phyloP scores from a whole-genome alignment of 805 yeast genomes.

The Blastobotrys chiropterorum region DNA sequence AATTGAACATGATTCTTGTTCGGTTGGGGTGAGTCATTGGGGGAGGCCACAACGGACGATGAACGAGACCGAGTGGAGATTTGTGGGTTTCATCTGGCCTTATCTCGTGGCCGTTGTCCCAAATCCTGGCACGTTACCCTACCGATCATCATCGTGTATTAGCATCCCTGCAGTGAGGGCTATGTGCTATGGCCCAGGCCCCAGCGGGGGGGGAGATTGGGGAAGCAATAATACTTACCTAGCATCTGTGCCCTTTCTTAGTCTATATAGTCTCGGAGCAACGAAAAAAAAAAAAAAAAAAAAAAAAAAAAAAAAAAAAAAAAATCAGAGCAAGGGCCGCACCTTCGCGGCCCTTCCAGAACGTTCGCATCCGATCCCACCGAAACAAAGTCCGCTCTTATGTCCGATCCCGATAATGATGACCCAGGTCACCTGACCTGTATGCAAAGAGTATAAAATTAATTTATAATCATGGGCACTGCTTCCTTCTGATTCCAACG shows the following conservation, averaged over 20 bases:
- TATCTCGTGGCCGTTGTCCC: neutral
- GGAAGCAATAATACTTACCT: too few relatives aligned
- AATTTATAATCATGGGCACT: neutral
- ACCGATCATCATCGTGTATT: neutral
- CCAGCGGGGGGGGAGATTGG: too few relatives aligned
- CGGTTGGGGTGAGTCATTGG: neutral
- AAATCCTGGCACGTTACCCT: neutral
- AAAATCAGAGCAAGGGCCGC: neutral
- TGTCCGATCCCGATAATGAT: neutral
- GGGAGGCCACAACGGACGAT: neutral
- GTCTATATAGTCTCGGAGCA: too few relatives aligned
- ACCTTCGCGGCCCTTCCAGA: neutral
- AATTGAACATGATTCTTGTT: neutral
- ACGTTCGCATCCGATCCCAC: neutral
- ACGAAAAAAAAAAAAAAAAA: too few relatives aligned
- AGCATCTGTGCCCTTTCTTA: too few relatives aligned
- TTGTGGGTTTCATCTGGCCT: neutral
- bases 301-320: too few relatives aligned
- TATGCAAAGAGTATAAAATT: neutral
- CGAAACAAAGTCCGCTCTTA: neutral
- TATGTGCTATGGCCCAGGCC: too few relatives aligned
- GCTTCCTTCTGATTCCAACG: neutral
- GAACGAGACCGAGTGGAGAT: neutral
- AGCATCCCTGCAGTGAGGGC: neutral
- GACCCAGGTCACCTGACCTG: neutral